phyloP scores from a whole-genome alignment of 768 basidiomycete genomes.

The Fibroporia radiculosa region DNA sequence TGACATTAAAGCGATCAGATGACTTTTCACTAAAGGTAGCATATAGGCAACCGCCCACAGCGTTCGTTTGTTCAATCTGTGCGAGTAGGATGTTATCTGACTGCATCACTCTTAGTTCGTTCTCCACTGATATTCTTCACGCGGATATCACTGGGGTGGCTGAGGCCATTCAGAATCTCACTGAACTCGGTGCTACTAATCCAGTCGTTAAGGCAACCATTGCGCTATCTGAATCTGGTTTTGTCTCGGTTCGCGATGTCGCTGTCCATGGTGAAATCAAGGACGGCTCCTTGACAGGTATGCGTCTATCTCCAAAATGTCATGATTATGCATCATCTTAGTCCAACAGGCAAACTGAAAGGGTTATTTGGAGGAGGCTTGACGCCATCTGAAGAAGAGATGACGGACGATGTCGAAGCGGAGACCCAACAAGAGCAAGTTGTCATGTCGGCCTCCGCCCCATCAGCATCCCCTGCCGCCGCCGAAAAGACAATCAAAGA shows the following conservation, averaged over 20 bases:
- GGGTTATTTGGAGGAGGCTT: slow-evolving; percentile 69
- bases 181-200: slow-evolving; percentile 71
- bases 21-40: slow-evolving; percentile 75
- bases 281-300: slow-evolving; percentile 70
- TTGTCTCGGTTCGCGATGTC: slow-evolving; percentile 74
- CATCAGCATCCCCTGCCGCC: slow-evolving; percentile 25
- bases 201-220: slow-evolving; percentile 85
- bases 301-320: slow-evolving; percentile 11
- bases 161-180: slow-evolving; percentile 76
- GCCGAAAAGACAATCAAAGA: slow-evolving; percentile 26
- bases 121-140: slow-evolving; percentile 68
- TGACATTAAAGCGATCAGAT: slow-evolving; percentile 79
- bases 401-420: slow-evolving; percentile 28
- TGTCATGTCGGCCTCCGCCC: slow-evolving; percentile 18
- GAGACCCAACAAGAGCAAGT: slow-evolving; percentile 16
- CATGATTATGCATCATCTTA: slow-evolving; percentile 9
- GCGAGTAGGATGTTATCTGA: background rate
- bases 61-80: slow-evolving; percentile 7
- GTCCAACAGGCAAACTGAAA: slow-evolving; percentile 70
- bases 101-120: slow-evolving; percentile 42
- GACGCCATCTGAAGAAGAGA: slow-evolving; percentile 27
- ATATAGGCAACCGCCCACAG: slow-evolving; percentile 64
- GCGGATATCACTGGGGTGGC: slow-evolving; percentile 65
- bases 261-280: slow-evolving; percentile 75
- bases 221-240: slow-evolving; percentile 78